These are phyloP conservation scores for Letharia lupina DNA, from an alignment of 495 filamentous ascomycete species.

Conservation along the genomic window DNA sequence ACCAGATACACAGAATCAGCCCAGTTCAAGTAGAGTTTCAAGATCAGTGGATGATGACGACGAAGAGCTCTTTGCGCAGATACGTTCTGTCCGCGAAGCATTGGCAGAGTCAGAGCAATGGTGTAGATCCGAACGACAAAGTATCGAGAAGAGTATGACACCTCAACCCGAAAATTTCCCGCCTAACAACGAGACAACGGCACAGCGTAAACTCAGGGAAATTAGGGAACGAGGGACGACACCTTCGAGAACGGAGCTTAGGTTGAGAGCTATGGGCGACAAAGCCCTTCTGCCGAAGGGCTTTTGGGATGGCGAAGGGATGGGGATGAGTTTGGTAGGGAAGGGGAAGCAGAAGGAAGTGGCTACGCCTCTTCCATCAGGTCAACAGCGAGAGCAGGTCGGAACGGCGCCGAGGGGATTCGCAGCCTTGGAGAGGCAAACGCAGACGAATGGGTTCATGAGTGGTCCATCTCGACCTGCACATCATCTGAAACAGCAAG, in stretches of 20 bases:
- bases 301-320: slow-evolving; percentile 12
- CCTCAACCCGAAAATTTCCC: slow-evolving; percentile 10
- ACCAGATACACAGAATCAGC: neutral
- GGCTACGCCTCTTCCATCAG: neutral
- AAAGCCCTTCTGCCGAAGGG: slow-evolving; percentile 19
- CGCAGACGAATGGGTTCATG: neutral
- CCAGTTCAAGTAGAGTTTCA: neutral
- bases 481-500: neutral
- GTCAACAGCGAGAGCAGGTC: neutral
- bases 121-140: slow-evolving; percentile 24
- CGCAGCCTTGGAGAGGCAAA: slow-evolving; percentile 10
- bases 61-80: slow-evolving; percentile 24
- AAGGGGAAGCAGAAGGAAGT: neutral
- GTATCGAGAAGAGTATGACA: slow-evolving; percentile 18
- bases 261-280: slow-evolving; percentile 18
- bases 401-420: slow-evolving; percentile 14
- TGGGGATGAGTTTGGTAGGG: neutral
- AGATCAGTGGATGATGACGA: slow-evolving; percentile 13
- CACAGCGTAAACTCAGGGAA: slow-evolving; percentile 14
- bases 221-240: slow-evolving; percentile 16
- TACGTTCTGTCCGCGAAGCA: slow-evolving; percentile 23
- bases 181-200: slow-evolving; percentile 13
- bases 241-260: slow-evolving; percentile 23
- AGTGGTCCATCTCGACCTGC: neutral
- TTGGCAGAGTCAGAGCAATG: slow-evolving; percentile 24